Conservation (phyloP, 768 basidiomycete genomes). For the Pilatotrama ljubarskyi region DNA sequence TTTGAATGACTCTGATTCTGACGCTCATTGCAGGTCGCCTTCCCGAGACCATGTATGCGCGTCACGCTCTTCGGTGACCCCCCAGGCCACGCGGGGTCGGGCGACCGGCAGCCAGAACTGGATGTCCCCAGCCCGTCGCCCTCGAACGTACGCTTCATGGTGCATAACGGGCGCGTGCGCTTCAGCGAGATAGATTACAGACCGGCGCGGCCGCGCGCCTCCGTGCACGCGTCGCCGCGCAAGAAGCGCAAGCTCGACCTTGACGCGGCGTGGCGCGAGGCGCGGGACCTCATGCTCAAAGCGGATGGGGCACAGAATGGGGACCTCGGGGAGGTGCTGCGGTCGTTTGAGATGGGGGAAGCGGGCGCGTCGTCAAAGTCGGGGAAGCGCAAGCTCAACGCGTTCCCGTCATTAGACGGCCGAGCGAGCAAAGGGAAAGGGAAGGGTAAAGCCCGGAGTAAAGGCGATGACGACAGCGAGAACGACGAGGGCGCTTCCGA, state of each 20-base stretch:
- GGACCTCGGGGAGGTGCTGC: slow-evolving; percentile 45
- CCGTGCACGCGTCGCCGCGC: slow-evolving; percentile 38
- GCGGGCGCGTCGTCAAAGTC: not conserved
- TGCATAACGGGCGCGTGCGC: slow-evolving; percentile 37
- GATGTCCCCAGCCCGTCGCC: slow-evolving; percentile 38
- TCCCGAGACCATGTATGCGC: slow-evolving; percentile 21
- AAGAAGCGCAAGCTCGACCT: slow-evolving; percentile 45
- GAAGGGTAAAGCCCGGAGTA: not conserved
- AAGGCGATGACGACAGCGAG: not conserved
- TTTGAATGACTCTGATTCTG: not conserved
- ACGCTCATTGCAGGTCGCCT: not conserved
- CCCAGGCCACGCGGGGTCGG: slow-evolving; percentile 12
- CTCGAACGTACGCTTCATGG: slow-evolving; percentile 44
- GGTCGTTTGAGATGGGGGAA: not conserved
- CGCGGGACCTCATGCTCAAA: slow-evolving; percentile 46
- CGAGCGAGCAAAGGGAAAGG: not conserved
- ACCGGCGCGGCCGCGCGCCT: not conserved
- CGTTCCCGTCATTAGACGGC: not conserved
- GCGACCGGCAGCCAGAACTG: not conserved
- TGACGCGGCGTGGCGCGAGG: slow-evolving; percentile 47
- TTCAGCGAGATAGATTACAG: slow-evolving; percentile 44
- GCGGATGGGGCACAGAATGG: slow-evolving; percentile 46
- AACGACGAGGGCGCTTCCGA: not conserved
- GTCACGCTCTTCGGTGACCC: slow-evolving; percentile 33
- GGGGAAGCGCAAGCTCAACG: not conserved